phyloP scores from a whole-genome alignment of 2,329 filamentous ascomycete species.

The Fusarium lyarnte region DNA sequence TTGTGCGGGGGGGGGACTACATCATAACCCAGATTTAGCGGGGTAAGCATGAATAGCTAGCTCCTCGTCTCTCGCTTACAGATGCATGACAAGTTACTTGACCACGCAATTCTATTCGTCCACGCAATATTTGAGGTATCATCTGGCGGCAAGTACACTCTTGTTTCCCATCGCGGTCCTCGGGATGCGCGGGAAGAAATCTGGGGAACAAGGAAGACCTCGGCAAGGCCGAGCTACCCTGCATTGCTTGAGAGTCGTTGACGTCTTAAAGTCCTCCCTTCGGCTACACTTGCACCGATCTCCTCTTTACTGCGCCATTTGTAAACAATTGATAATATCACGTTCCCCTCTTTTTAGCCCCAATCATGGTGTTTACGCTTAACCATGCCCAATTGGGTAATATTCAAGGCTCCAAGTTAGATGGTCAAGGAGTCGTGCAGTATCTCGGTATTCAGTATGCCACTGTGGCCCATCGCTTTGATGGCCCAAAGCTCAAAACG shows the following conservation, averaged over 20 bases:
- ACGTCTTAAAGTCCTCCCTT: neutral
- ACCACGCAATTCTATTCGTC: neutral
- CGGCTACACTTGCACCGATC: neutral
- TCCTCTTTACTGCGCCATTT: neutral
- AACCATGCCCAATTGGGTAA: neutral
- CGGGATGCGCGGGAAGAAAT: neutral
- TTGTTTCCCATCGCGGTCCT: too few species aligned
- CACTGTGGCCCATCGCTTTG: neutral
- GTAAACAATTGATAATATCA: neutral
- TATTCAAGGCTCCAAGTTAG: neutral
- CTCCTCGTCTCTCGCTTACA: neutral
- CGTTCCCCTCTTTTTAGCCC: neutral
- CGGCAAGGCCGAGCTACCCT: rapidly evolving
- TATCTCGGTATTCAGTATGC: neutral
- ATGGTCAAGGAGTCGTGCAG: neutral
- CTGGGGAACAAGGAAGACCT: neutral
- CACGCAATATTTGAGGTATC: neutral
- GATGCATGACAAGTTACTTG: neutral
- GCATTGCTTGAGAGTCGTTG: neutral
- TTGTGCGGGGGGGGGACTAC: neutral
- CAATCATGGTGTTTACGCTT: neutral
- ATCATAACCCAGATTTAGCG: neutral
- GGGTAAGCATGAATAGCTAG: neutral
- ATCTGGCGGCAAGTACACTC: neutral
- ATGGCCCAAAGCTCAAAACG: rapidly evolving